Conservation (phyloP, 805 yeast species). For the Starmerella floricola region DNA sequence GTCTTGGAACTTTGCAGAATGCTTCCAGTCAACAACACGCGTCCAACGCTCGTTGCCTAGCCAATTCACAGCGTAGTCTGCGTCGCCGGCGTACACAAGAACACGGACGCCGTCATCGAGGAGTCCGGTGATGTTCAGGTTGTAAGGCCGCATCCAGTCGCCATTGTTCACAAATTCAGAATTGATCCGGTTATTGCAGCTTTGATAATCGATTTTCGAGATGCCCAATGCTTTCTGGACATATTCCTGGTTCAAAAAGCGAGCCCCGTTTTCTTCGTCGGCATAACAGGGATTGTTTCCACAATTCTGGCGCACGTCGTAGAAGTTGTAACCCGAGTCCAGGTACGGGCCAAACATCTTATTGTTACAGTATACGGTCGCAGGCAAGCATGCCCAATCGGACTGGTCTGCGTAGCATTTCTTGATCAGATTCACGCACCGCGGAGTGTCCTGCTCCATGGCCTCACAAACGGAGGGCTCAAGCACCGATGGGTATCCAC, state of each 20-base stretch:
- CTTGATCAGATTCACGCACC: slow-evolving; percentile 65
- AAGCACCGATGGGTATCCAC: slow-evolving; percentile 72
- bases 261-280: slow-evolving; percentile 58
- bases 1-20: slow-evolving; percentile 39
- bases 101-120: slow-evolving; percentile 67
- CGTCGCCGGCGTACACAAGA: slow-evolving; percentile 87
- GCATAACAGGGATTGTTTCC: slow-evolving; percentile 51
- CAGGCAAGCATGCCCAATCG: slow-evolving; percentile 75
- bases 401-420: slow-evolving; percentile 65
- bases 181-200: slow-evolving; percentile 53
- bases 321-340: slow-evolving; percentile 80
- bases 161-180: slow-evolving; percentile 76
- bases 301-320: slow-evolving; percentile 79
- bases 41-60: slow-evolving; percentile 87
- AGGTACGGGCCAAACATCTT: slow-evolving; percentile 65
- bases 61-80: slow-evolving; percentile 94
- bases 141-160: slow-evolving; percentile 90
- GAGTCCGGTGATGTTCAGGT: slow-evolving; percentile 50
- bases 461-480: slow-evolving; percentile 67
- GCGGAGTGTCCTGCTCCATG: slow-evolving; percentile 55
- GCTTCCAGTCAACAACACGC: slow-evolving; percentile 52
- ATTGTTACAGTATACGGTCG: slow-evolving; percentile 73
- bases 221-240: slow-evolving; percentile 82
- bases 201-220: slow-evolving; percentile 51
- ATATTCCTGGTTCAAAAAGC: slow-evolving; percentile 62